phyloP scores from a whole-genome alignment of 2,329 filamentous ascomycete genomes.

The Hymenotorrendiella dingleyae region DNA sequence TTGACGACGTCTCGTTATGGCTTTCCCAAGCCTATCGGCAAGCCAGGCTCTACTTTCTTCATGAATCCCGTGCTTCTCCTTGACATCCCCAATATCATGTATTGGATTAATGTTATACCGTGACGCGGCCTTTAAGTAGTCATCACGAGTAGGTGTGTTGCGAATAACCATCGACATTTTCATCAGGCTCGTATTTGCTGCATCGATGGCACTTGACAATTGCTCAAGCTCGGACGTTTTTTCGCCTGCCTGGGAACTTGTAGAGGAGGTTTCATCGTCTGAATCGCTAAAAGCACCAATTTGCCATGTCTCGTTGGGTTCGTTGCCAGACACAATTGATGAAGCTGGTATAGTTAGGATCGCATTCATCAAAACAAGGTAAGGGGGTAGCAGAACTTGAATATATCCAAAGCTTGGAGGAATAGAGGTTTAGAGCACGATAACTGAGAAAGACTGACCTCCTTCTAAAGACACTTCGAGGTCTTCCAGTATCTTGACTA shows the following conservation, averaged over 20 bases:
- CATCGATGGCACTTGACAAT: slow-evolving; percentile 17
- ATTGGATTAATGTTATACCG: slow-evolving; percentile 11
- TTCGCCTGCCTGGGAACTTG: background rate
- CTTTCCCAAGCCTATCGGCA: slow-evolving; percentile 25
- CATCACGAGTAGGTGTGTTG: slow-evolving; percentile 18
- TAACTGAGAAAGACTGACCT: too few relatives aligned
- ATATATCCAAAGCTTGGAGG: background rate
- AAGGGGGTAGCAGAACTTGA: background rate
- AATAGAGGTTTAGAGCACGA: too few relatives aligned
- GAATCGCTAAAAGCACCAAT: background rate
- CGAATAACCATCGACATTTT: slow-evolving; percentile 24
- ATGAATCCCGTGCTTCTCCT: slow-evolving; percentile 17
- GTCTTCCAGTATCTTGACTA: slow-evolving; percentile 17
- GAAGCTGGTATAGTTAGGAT: slow-evolving; percentile 5
- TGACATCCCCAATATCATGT: slow-evolving; percentile 21
- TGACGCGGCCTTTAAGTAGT: slow-evolving; percentile 24
- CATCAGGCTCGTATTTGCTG: slow-evolving; percentile 18
- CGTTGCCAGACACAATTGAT: slow-evolving; percentile 15
- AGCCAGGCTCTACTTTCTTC: slow-evolving; percentile 19
- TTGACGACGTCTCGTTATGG: slow-evolving; percentile 28
- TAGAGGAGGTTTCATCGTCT: slow-evolving; percentile 7
- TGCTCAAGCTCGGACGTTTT: slow-evolving; percentile 22
- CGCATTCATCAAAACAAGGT: slow-evolving; percentile 1
- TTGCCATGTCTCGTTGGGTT: slow-evolving; percentile 17
- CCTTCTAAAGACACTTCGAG: slow-evolving; percentile 14